Evolutionary conservation across 345 rosid genomes (phyloP).

Genomic region (Eucalyptus albens): DNA sequence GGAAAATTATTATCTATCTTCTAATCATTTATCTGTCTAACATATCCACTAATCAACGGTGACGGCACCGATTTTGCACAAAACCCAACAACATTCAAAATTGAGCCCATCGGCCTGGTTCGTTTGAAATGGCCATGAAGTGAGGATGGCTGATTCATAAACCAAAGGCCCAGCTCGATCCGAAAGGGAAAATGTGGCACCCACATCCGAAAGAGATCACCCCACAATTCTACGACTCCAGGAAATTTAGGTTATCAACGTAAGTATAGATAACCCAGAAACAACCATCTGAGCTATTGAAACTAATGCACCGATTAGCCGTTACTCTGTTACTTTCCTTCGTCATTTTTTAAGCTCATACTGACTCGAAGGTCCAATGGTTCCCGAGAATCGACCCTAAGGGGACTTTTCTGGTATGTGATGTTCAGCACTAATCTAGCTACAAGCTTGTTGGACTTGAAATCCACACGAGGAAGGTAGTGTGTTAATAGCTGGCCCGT

Average conservation of each 20-base stretch:
- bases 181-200: not conserved
- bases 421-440: too few species aligned
- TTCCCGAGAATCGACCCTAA: too few species aligned
- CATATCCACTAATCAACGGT: not conserved
- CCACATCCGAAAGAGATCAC: not conserved
- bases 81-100: not conserved
- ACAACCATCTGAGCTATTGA: not conserved
- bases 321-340: not conserved
- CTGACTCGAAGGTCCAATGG: too few species aligned
- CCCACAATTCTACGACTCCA: not conserved
- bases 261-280: not conserved
- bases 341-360: not conserved
- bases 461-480: too few species aligned
- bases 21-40: not conserved
- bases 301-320: not conserved
- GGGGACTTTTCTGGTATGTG: too few species aligned
- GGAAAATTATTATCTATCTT: not conserved
- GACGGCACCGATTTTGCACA: not conserved
- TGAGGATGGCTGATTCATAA: not conserved
- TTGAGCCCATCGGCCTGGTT: not conserved
- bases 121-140: not conserved
- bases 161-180: not conserved
- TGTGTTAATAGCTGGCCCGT: too few species aligned
- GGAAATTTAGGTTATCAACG: not conserved
- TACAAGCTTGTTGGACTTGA: too few species aligned